Percentiles rank a stretch among this genome's conserved stretches.
Evolutionary conservation across 106 monocot genomes (phyloP).

Genomic region (Dioscorea dumetorum): DNA sequence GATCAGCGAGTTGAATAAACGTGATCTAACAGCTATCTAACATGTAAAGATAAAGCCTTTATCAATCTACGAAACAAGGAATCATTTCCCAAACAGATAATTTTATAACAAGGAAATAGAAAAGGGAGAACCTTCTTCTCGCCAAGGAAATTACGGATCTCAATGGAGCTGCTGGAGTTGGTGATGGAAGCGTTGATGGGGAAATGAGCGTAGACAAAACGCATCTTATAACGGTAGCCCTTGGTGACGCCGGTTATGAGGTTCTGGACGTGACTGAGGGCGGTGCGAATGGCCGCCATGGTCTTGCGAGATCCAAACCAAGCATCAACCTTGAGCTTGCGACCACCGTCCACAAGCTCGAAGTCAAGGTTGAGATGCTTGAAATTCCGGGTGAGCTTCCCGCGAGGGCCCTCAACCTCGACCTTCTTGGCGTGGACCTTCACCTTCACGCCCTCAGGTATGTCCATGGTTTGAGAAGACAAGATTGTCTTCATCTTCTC

Average conservation of each 20-base stretch:
- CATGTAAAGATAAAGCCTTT: not conserved
- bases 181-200: conserved; percentile 62
- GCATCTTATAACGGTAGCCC: conserved; percentile 78
- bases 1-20: not conserved
- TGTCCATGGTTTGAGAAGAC: conserved; percentile 64
- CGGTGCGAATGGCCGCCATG: conserved; percentile 60
- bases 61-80: too few species aligned
- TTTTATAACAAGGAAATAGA: not conserved
- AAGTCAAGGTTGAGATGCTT: conserved; percentile 79
- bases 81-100: too few species aligned
- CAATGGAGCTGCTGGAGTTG: conserved; percentile 32
- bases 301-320: conserved; percentile 59
- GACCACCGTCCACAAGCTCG: conserved; percentile 40
- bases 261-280: conserved; percentile 62
- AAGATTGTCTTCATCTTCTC: conserved; percentile 57
- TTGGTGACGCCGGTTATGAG: conserved; percentile 61
- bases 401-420: conserved; percentile 46
- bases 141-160: conserved; percentile 73
- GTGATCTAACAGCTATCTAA: not conserved
- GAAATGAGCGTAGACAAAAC: conserved; percentile 73
- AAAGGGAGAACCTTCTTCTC: conserved; percentile 56
- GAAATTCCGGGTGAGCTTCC: conserved; percentile 56
- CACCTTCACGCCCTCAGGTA: conserved; percentile 51
- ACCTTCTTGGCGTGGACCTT: conserved; percentile 38
- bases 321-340: conserved; percentile 65